Percentiles rank a stretch among this genome's conserved stretches.
Evolutionary conservation across 2,329 filamentous ascomycete species (phyloP).

Genomic region (Fusarium brevicatenulatum): DNA sequence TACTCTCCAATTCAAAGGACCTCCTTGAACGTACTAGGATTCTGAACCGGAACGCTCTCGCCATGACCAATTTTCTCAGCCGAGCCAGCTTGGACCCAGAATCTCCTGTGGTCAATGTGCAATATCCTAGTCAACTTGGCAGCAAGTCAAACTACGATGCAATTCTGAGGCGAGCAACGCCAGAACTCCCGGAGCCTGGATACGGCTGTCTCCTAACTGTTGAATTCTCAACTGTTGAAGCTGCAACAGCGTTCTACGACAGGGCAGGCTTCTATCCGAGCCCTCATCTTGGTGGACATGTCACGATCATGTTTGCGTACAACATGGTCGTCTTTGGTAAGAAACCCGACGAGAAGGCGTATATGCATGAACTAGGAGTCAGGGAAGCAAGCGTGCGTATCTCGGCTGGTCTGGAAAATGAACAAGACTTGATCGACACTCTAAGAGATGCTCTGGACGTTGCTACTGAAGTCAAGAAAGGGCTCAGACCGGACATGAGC

Average conservation of each 20-base stretch:
- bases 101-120: constrained; percentile 53
- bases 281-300: constrained; percentile 64
- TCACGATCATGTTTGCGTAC: constrained; percentile 61
- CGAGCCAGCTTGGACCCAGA: constrained; percentile 40
- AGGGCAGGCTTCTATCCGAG: constrained; percentile 59
- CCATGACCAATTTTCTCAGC: constrained; percentile 54
- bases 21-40: constrained; percentile 53
- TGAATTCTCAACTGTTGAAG: constrained; percentile 57
- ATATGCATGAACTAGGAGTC: constrained; percentile 53
- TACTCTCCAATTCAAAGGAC: constrained; percentile 57
- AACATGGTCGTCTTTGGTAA: constrained; percentile 57
- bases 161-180: constrained; percentile 50
- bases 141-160: constrained; percentile 48
- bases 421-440: constrained; percentile 54
- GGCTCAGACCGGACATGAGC: neutral
- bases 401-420: constrained; percentile 59
- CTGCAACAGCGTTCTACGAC: constrained; percentile 61
- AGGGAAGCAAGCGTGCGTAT: constrained; percentile 57
- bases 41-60: constrained; percentile 57
- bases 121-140: constrained; percentile 56
- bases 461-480: constrained; percentile 32
- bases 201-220: constrained; percentile 66
- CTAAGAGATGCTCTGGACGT: constrained; percentile 48
- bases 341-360: constrained; percentile 49
- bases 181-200: constrained; percentile 60